Conservation (phyloP, 2,329 filamentous ascomycete species). For the Exophiala oligosperma region DNA sequence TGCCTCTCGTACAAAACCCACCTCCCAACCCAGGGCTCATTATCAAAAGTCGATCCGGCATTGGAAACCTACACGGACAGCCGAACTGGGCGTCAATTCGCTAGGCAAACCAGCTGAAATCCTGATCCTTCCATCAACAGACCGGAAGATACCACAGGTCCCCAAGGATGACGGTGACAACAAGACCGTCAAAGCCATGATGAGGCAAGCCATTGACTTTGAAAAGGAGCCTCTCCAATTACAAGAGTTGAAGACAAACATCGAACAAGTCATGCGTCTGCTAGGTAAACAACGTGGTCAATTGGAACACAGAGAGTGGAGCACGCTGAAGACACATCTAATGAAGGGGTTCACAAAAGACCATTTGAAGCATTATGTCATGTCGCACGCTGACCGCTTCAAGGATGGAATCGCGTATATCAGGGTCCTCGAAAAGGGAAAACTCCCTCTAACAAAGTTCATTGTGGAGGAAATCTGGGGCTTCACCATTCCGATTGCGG, state of each 20-base stretch:
- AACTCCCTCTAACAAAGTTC: constrained; percentile 6
- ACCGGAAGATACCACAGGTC: constrained; percentile 23
- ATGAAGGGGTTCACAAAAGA: constrained; percentile 10
- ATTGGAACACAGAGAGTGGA: constrained; percentile 15
- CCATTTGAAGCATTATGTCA: constrained; percentile 17
- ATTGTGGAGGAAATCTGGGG: constrained; percentile 22
- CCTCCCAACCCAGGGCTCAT: neutral
- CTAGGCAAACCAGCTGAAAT: constrained; percentile 41
- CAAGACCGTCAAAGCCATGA: constrained; percentile 4
- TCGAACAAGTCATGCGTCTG: constrained; percentile 17
- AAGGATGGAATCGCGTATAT: neutral
- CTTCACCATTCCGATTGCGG: constrained; percentile 7
- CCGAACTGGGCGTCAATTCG: constrained; percentile 35
- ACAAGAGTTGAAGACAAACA: constrained; percentile 19
- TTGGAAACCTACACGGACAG: constrained; percentile 22
- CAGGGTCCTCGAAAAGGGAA: neutral
- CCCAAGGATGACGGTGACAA: constrained; percentile 5
- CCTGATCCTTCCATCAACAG: constrained; percentile 34
- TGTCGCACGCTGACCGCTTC: neutral
- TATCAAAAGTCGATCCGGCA: neutral
- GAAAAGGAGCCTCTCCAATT: constrained; percentile 20
- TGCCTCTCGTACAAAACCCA: neutral
- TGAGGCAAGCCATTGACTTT: constrained; percentile 23
- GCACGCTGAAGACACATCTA: constrained; percentile 10
- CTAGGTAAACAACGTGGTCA: constrained; percentile 19